These are phyloP conservation scores for Gloeophyllum trabeum DNA, from an alignment of 768 basidiomycete genomes.

Conservation along the genomic window DNA sequence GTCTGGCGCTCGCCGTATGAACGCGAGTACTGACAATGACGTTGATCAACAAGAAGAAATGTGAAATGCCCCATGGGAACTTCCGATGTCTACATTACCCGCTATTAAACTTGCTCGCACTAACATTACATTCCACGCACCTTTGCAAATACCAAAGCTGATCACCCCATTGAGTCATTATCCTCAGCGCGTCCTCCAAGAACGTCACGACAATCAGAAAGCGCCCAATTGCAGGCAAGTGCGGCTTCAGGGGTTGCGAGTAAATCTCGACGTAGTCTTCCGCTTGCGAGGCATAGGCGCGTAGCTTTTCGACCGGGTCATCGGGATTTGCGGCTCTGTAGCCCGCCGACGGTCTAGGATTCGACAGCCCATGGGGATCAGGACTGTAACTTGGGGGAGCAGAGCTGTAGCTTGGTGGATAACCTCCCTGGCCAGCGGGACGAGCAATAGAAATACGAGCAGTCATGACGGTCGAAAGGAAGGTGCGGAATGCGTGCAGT, in stretches of 20 bases:
- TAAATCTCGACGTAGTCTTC: constrained; percentile 92
- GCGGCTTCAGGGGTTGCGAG: constrained; percentile 87
- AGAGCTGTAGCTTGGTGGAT: constrained; percentile 32
- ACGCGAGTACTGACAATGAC: constrained; percentile 60
- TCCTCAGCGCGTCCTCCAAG: constrained; percentile 91
- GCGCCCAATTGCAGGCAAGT: constrained; percentile 89
- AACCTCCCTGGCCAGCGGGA: constrained; percentile 30
- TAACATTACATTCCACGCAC: constrained; percentile 35
- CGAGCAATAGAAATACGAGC: constrained; percentile 78
- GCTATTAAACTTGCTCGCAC: constrained; percentile 1
- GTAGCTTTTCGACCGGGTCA: constrained; percentile 71
- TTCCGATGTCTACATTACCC: constrained; percentile 62
- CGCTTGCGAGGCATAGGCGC: constrained; percentile 56
- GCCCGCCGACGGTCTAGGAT: constrained; percentile 54
- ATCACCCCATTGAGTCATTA: constrained; percentile 90
- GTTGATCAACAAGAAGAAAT: constrained; percentile 85
- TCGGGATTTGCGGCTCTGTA: constrained; percentile 76
- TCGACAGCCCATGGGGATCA: constrained; percentile 76
- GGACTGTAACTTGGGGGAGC: constrained; percentile 42
- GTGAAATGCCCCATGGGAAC: constrained; percentile 94
- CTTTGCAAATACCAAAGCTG: constrained; percentile 97
- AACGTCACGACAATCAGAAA: constrained; percentile 98
- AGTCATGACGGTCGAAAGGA: constrained; percentile 37
- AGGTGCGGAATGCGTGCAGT: constrained; percentile 4
- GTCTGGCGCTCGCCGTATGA: constrained; percentile 2